Base-by-base conservation (phyloP, 352 stramenopile genomes). In the Sclerospora graminicola region DNA sequence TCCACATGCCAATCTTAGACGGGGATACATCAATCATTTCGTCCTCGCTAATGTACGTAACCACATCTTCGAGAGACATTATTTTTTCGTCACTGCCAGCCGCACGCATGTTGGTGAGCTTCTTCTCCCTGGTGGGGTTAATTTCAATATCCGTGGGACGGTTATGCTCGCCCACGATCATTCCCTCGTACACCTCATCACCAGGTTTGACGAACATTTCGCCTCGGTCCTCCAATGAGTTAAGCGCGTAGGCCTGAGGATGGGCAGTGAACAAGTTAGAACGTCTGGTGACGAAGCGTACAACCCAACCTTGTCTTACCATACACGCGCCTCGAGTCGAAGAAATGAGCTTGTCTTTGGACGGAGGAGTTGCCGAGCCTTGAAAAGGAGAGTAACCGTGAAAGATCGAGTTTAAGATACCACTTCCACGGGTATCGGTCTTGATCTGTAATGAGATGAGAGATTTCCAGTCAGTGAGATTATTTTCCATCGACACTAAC, bases 1-100 rank as follows among this genome's bases (percentile, higher is more conserved):
- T 88, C 24, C 74, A 58, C 60, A 99, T 89, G 44, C 96, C 82
- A 34, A 99, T 95, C 54, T 74, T 93, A 18, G 63, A 64, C 13
- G 96, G 96, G 30, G 95, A 98, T 10, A 99, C 87, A 60, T 99
- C 96, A 46, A 99, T 96, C 62, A 99, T 96, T 69, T 99, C 96
- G 65, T 99, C 96, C 35, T 98, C 85, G 38, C 72, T 78, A 56
- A 99, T 89, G 65, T 99, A 99, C 4, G 90, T 90, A 54, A 99
- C 97, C 16, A 98, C 68, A 56, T 99, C 95, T 63, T 99, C 96
- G 0, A 98, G 74, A n/a, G 76, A 96, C 72, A 98, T 89, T 28
- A 98, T 60, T 57, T 96, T 97, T 64, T 99, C 96, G 47, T 99
- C 96, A 21, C 95, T 96, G 30, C 76, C 75, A 11, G 90, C 69